Evolutionary conservation across 352 stramenopile species (phyloP).

Genomic region (Globisporangium uncinulatum): DNA sequence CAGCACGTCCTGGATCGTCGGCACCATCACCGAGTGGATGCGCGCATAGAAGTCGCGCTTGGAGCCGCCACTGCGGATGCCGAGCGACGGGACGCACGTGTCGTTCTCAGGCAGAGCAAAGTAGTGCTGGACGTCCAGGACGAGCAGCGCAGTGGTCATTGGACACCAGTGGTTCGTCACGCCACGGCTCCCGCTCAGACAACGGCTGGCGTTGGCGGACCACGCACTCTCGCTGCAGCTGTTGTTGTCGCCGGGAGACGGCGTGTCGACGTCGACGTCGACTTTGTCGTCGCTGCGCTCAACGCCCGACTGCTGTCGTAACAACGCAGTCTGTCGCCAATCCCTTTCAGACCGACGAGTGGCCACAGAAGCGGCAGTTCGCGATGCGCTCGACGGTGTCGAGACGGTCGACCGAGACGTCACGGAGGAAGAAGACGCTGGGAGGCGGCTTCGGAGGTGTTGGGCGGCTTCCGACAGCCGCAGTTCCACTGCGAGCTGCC

Average conservation of each 20-base stretch:
- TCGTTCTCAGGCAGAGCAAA: constrained; percentile 35
- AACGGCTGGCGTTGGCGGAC: constrained; percentile 10
- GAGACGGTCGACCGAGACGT: constrained; percentile 2
- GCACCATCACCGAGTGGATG: constrained; percentile 44
- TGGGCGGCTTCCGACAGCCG: constrained; percentile 44
- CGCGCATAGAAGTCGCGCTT: constrained; percentile 37
- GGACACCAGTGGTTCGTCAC: constrained; percentile 44
- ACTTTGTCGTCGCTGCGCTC: constrained; percentile 6
- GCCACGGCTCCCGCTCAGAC: constrained; percentile 9
- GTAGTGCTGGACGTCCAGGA: constrained; percentile 72
- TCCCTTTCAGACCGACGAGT: not conserved
- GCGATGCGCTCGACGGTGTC: constrained; percentile 6
- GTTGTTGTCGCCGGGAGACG: not conserved
- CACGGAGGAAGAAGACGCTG: constrained; percentile 3
- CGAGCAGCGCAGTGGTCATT: constrained; percentile 57
- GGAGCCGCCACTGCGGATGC: not conserved
- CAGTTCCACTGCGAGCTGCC: constrained; percentile 30
- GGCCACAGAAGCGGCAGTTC: not conserved
- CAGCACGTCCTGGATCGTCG: constrained; percentile 55
- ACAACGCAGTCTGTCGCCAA: not conserved
- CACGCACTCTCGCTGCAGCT: constrained; percentile 2
- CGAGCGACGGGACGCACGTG: constrained; percentile 12
- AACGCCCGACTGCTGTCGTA: not conserved
- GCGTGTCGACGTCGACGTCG: not conserved
- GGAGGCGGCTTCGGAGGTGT: constrained; percentile 48